Evolutionary conservation across 306 rosid species (phyloP).

Genomic region (Pterocarpus macrocarpus): DNA sequence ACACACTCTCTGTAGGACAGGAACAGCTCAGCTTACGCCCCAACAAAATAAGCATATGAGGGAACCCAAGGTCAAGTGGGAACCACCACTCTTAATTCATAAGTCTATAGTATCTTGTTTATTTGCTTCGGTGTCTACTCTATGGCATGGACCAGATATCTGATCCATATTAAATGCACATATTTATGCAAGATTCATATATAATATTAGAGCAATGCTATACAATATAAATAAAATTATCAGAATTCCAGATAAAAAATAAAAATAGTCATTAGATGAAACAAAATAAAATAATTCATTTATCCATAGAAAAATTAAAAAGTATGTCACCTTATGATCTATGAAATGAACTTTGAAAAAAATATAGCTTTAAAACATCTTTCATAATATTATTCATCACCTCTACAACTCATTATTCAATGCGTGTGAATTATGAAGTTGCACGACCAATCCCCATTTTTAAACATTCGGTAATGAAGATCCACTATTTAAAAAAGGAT

Average conservation of each 20-base stretch:
- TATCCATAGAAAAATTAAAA: no score
- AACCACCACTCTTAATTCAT: conserved; percentile 35
- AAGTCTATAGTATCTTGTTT: background rate
- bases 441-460: background rate
- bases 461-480: conserved; percentile 11
- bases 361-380: background rate
- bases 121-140: conserved; percentile 27
- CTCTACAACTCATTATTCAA: conserved; percentile 10
- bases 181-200: conserved; percentile 24
- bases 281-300: background rate
- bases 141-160: background rate
- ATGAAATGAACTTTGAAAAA: background rate
- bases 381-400: conserved; percentile 13
- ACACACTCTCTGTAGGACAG: conserved; percentile 33
- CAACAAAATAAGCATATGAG: conserved; percentile 13
- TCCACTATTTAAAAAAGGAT: background rate
- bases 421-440: conserved; percentile 16
- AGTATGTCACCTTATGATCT: no score
- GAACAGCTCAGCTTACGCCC: conserved; percentile 51
- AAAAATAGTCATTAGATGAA: background rate
- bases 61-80: conserved; percentile 46
- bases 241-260: background rate
- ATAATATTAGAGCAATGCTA: background rate
- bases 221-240: background rate
- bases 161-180: conserved; percentile 40